Conservation (phyloP, 78 protist genomes). For the Bodo saltans region DNA sequence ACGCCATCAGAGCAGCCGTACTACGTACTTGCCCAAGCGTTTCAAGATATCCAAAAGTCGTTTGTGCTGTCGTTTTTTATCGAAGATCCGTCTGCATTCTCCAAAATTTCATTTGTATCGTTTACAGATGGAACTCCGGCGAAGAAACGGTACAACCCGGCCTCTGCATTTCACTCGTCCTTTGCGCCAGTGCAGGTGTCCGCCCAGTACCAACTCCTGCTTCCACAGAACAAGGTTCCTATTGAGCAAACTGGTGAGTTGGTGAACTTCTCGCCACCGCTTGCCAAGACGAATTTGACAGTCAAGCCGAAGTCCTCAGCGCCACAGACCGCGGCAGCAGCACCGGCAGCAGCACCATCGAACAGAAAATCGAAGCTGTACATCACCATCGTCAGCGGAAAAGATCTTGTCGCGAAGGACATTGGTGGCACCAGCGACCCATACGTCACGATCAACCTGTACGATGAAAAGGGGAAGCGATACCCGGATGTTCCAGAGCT, state of each 20-base stretch:
- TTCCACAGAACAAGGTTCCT: not conserved
- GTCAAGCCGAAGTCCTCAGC: not conserved
- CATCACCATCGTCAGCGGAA: not conserved
- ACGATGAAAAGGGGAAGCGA: not conserved
- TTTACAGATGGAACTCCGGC: not conserved
- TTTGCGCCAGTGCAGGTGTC: not conserved
- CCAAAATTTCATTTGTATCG: not conserved
- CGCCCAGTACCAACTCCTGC: not conserved
- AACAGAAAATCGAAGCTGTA: not conserved
- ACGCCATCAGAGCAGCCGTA: not conserved
- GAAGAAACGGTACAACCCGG: not conserved
- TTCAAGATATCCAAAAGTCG: not conserved
- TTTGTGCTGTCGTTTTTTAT: not conserved
- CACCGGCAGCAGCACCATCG: not conserved
- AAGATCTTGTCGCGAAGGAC: not conserved
- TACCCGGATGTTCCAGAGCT: not conserved
- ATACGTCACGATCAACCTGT: not conserved
- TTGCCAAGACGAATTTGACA: not conserved
- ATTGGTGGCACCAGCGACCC: slow-evolving; percentile 1
- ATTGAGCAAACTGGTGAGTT: not conserved
- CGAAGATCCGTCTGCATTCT: not conserved
- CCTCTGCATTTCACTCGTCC: not conserved
- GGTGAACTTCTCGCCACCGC: not conserved
- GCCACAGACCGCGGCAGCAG: not conserved
- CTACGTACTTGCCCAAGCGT: slow-evolving; percentile 12